A percentile compares a stretch with the other conserved stretches of the same genome.
Conservation (phyloP, 164 flowering plant genomes). For the Vitis cinerea region DNA sequence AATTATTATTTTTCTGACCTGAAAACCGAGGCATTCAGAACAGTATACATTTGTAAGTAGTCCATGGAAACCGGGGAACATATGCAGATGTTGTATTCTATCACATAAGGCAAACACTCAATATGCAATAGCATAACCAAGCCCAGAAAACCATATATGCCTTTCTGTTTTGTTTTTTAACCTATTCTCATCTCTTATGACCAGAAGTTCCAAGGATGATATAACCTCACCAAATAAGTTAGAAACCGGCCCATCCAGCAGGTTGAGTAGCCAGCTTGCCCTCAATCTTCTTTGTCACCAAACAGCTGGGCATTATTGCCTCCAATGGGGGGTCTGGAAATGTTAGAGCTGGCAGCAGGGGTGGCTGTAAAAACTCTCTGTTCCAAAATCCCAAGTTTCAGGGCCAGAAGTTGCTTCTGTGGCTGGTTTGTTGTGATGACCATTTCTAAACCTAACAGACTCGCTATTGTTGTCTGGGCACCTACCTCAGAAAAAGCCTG, state of each 20-base stretch:
- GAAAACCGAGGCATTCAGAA: slow-evolving; percentile 6
- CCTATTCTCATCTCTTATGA: too few species aligned
- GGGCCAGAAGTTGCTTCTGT: too few species aligned
- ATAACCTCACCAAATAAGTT: neutral
- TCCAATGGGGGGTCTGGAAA: neutral
- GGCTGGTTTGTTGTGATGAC: too few species aligned
- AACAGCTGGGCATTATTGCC: slow-evolving; percentile 47
- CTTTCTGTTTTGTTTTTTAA: neutral
- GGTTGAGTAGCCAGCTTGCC: slow-evolving; percentile 67
- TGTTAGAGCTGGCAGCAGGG: too few species aligned
- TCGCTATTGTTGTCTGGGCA: too few species aligned
- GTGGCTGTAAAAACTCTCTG: too few species aligned
- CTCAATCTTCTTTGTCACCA: slow-evolving; percentile 45
- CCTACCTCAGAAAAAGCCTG: too few species aligned
- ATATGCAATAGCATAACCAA: slow-evolving; percentile 7
- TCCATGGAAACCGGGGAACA: slow-evolving; percentile 3
- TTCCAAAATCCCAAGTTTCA: too few species aligned
- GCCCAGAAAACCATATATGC: slow-evolving; percentile 4
- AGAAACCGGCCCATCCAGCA: slow-evolving; percentile 99
- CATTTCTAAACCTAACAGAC: too few species aligned
- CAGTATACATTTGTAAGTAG: slow-evolving; percentile 1
- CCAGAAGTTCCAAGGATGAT: too few species aligned
- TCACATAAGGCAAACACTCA: neutral
- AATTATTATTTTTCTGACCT: neutral
- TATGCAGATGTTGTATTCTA: neutral